These are phyloP conservation scores for Scenedesmus sp. DNA, from an alignment of 163 green algal species.

Conservation along the genomic window DNA sequence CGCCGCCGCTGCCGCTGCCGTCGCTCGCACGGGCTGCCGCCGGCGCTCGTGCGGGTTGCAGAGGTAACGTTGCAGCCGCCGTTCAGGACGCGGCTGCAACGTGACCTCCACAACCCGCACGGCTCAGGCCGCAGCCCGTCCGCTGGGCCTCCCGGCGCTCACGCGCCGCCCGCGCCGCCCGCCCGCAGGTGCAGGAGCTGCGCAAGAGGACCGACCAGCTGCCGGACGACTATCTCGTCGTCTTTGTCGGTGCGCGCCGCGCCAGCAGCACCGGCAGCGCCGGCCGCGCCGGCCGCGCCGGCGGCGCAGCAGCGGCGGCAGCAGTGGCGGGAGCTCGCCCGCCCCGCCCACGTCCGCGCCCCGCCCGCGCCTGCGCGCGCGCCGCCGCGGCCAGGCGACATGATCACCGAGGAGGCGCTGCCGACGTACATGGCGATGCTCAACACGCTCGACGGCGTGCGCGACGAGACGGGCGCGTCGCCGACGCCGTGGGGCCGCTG, in stretches of 20 bases:
- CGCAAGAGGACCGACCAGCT: constrained; percentile 78
- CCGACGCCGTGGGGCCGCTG: constrained; percentile 79
- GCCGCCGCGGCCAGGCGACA: constrained; percentile 75
- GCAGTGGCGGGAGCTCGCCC: no score
- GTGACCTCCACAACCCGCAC: background rate
- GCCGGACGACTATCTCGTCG: constrained; percentile 96
- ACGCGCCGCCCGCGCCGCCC: no score
- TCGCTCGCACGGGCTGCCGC: no score
- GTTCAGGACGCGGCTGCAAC: background rate
- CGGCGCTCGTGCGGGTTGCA: no score
- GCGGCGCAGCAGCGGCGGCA: no score
- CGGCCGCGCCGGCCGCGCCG: no score
- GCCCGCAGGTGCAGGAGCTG: constrained; percentile 80
- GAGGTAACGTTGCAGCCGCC: background rate
- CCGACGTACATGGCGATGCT: constrained; percentile 99
- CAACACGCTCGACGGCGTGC: constrained; percentile 96
- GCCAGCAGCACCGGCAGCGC: no score
- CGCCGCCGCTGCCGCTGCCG: no score
- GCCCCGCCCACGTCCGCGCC: background rate
- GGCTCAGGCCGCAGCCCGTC: no score
- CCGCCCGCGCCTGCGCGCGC: background rate
- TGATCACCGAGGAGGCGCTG: constrained; percentile 99
- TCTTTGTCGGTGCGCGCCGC: constrained; percentile 77
- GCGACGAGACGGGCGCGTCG: constrained; percentile 85
- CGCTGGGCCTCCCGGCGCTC: no score